Conservation (phyloP, 2,329 filamentous ascomycete genomes). For the Trichoderma semiorbis region DNA sequence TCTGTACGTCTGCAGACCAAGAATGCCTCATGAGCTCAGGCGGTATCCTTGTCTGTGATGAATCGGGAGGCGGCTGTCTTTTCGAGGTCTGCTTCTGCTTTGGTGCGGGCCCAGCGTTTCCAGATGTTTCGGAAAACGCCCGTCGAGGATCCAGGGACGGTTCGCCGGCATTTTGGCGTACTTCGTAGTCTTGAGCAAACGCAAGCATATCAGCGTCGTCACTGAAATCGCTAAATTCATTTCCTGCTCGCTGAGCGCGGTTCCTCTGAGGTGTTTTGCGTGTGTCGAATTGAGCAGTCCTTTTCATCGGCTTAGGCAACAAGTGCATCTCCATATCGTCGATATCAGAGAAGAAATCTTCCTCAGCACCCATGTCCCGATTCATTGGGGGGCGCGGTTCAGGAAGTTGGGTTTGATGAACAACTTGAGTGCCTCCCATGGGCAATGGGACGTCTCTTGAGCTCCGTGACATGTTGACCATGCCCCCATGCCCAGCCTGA, state of each 20-base stretch:
- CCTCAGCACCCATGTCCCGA: constrained; percentile 26
- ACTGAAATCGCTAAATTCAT: constrained; percentile 46
- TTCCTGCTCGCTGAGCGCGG: constrained; percentile 25
- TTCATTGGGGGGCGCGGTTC: constrained; percentile 13
- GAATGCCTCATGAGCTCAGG: constrained; percentile 59
- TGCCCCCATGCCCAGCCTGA: constrained; percentile 35
- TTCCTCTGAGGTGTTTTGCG: constrained; percentile 2
- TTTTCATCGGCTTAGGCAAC: constrained; percentile 13
- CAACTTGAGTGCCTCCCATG: constrained; percentile 43
- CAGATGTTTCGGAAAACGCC: constrained; percentile 47
- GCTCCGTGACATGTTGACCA: constrained; percentile 33
- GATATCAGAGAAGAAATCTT: constrained; percentile 30
- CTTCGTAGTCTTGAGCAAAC: constrained; percentile 49
- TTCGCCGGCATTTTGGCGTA: constrained; percentile 33
- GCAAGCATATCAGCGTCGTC: constrained; percentile 52
- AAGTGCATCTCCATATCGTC: constrained; percentile 29
- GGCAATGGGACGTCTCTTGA: constrained; percentile 33
- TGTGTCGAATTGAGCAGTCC: constrained; percentile 8
- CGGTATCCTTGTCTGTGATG: constrained; percentile 39
- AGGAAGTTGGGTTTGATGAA: constrained; percentile 50
- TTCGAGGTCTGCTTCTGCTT: constrained; percentile 34
- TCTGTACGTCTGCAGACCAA: constrained; percentile 85
- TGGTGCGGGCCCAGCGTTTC: constrained; percentile 37
- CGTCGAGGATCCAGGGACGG: constrained; percentile 31
- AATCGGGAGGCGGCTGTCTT: constrained; percentile 27